Evolutionary conservation across 306 rosid species (phyloP).

Genomic region (Trifolium repens): DNA sequence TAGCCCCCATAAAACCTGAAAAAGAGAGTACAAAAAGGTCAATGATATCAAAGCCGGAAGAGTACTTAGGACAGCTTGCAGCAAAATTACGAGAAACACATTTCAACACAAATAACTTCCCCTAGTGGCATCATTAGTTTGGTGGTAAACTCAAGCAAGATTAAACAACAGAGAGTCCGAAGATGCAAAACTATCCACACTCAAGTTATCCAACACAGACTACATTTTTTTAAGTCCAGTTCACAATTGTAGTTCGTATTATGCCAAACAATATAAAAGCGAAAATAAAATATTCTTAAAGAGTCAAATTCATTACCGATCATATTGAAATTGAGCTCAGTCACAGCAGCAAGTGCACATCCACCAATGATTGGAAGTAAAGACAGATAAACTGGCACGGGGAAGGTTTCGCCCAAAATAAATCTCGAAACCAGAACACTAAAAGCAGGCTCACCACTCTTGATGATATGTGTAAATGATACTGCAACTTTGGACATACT

Average conservation of each 20-base stretch:
- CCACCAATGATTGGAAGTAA: conserved; percentile 97
- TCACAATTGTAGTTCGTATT: neutral
- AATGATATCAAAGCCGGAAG: conserved; percentile 27
- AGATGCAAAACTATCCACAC: neutral
- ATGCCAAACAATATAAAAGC: conserved; percentile 1
- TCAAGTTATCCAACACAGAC: neutral
- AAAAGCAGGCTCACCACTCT: conserved; percentile 99
- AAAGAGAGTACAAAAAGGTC: neutral
- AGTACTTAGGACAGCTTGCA: conserved; percentile 12
- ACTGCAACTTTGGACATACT: conserved; percentile 99
- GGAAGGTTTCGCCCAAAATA: conserved; percentile 90
- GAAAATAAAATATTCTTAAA: conserved; percentile 13
- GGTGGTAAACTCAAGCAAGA: conserved; percentile 2
- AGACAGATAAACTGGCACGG: conserved; percentile 76
- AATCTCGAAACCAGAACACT: conserved; percentile 92
- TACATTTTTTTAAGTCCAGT: neutral
- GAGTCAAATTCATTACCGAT: conserved; percentile 58
- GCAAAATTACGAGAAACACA: neutral
- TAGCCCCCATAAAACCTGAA: conserved; percentile 96
- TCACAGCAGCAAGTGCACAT: conserved; percentile 93
- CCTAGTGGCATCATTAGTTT: neutral
- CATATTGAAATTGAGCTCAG: conserved; percentile 99
- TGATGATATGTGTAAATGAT: conserved; percentile 96
- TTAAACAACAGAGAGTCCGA: neutral
- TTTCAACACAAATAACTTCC: conserved; percentile 17